Conservation (phyloP, 176 grass and related monocot species). For the Carex myosuroides region DNA sequence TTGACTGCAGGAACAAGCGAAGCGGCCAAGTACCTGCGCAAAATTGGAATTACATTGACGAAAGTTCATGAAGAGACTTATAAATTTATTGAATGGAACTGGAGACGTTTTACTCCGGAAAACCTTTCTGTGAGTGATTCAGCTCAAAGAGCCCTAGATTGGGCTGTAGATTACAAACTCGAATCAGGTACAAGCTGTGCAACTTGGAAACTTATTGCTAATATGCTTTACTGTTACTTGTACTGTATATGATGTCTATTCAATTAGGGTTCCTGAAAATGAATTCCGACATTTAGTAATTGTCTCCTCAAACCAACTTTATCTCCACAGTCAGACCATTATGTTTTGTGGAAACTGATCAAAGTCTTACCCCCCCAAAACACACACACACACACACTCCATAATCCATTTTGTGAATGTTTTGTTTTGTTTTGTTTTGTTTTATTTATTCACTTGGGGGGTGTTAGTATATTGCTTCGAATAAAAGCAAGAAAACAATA, state of each 20-base stretch:
- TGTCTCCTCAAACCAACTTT: background rate
- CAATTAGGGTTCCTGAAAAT: background rate
- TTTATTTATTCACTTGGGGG: background rate
- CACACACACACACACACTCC: background rate
- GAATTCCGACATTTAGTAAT: background rate
- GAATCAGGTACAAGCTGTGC: conserved; percentile 48
- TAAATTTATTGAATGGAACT: conserved; percentile 70
- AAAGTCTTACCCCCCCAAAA: background rate
- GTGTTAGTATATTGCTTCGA: background rate
- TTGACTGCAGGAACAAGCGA: conserved; percentile 67
- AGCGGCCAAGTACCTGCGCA: conserved; percentile 64
- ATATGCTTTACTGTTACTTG: background rate
- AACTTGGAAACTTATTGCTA: background rate
- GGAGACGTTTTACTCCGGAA: conserved; percentile 51
- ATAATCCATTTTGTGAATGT: background rate
- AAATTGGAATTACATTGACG: conserved; percentile 72
- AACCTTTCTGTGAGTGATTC: conserved; percentile 63
- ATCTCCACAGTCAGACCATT: background rate
- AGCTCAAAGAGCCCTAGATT: conserved; percentile 73
- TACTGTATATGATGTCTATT: background rate
- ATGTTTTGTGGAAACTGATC: background rate
- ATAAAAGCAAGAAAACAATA: background rate
- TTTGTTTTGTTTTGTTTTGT: background rate
- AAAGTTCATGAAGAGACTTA: conserved; percentile 62
- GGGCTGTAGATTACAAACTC: conserved; percentile 64